A percentile compares a stretch with the other conserved stretches of the same genome.
Conservation (phyloP, 2,329 filamentous ascomycete genomes). For the Westerdykella aurantiaca region DNA sequence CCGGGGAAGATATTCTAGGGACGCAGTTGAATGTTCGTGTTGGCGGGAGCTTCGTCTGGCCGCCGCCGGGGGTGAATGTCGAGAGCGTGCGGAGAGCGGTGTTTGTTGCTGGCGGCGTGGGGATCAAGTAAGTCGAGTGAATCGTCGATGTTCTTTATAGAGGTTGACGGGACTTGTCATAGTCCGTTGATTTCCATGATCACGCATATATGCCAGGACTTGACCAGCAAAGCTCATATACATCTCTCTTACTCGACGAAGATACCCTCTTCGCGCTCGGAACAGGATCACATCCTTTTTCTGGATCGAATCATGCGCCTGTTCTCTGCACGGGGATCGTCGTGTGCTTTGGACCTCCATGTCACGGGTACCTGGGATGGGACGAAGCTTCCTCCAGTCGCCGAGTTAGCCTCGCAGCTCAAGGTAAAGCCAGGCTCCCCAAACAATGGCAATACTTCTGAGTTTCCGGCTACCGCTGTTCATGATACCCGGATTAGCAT, state of each 20-base stretch:
- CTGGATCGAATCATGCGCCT: constrained; percentile 29
- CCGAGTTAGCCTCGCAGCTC: no score
- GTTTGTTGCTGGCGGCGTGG: constrained; percentile 75
- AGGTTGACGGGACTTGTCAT: neutral
- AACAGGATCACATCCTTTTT: constrained; percentile 31
- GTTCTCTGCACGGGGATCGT: constrained; percentile 24
- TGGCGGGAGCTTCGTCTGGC: constrained; percentile 77
- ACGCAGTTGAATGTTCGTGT: constrained; percentile 61
- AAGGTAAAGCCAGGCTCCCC: no score
- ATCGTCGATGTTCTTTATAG: neutral
- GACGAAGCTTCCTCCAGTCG: constrained; percentile 6
- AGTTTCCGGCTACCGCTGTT: no score
- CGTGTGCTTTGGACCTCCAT: constrained; percentile 30
- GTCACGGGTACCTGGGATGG: constrained; percentile 32
- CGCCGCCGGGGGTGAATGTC: constrained; percentile 50
- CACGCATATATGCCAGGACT: constrained; percentile 50
- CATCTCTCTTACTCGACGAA: constrained; percentile 60
- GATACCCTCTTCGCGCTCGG: constrained; percentile 25
- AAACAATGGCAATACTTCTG: no score
- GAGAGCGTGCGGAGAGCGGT: constrained; percentile 54
- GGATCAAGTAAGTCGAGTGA: constrained; percentile 59
- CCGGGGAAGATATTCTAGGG: constrained; percentile 51
- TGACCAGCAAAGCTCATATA: constrained; percentile 42
- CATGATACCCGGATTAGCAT: no score
- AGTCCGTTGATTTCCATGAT: constrained; percentile 71